Evolutionary conservation across 768 basidiomycete genomes (phyloP).

Genomic region (Termitomyces sp.): DNA sequence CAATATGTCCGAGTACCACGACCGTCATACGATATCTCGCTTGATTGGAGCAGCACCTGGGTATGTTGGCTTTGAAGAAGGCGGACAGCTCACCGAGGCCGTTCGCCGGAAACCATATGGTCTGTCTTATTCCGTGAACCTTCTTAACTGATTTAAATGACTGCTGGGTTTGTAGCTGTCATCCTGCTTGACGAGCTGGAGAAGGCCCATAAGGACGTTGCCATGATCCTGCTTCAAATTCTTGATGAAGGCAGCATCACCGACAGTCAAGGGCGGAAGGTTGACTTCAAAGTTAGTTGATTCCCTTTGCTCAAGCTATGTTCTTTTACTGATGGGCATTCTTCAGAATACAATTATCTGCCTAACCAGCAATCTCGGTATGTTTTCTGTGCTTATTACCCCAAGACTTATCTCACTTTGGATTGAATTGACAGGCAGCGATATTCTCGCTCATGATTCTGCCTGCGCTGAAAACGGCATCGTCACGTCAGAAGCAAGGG

Average conservation of each 20-base stretch:
- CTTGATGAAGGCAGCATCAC: slow-evolving; percentile 89
- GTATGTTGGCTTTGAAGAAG: slow-evolving; percentile 89
- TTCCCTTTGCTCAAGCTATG: neutral
- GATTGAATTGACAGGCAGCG: slow-evolving; percentile 38
- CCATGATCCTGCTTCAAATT: slow-evolving; percentile 88
- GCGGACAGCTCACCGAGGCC: slow-evolving; percentile 89
- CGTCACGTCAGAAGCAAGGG: slow-evolving; percentile 58
- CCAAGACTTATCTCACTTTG: neutral
- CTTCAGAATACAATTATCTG: slow-evolving; percentile 86
- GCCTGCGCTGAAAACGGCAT: slow-evolving; percentile 63
- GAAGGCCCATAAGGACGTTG: slow-evolving; percentile 93
- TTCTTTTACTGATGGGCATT: neutral
- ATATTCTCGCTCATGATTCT: slow-evolving; percentile 68
- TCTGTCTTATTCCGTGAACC: slow-evolving; percentile 23
- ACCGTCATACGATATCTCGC: slow-evolving; percentile 87
- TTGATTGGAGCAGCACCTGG: slow-evolving; percentile 93
- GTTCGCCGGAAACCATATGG: slow-evolving; percentile 89
- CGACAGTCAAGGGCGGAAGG: slow-evolving; percentile 88
- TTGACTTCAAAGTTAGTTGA: slow-evolving; percentile 77
- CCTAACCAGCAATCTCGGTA: slow-evolving; percentile 83
- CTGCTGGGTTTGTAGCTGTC: slow-evolving; percentile 45
- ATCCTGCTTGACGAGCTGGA: slow-evolving; percentile 86
- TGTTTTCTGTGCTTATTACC: slow-evolving; percentile 7
- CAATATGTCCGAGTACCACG: slow-evolving; percentile 97
- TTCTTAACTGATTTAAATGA: neutral